phyloP scores from a whole-genome alignment of 305 asterid genomes.

The Fraxinus xanthoxyloides region DNA sequence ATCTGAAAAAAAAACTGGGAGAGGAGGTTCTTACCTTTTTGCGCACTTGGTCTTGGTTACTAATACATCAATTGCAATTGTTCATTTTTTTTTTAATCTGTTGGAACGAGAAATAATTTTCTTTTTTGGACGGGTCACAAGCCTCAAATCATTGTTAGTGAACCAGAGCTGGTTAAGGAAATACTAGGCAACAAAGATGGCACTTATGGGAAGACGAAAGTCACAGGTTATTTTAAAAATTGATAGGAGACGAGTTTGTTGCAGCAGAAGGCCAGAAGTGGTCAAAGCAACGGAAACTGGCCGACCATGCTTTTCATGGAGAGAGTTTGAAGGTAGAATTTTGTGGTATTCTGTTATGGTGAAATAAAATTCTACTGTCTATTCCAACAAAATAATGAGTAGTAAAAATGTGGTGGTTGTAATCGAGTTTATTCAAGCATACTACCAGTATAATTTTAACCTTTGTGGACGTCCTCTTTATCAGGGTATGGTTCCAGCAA shows the following conservation, averaged over 20 bases:
- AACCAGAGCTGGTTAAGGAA: conserved; percentile 49
- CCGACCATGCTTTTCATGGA: conserved; percentile 55
- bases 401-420: too few species aligned
- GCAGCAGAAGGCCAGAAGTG: conserved; percentile 46
- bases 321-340: conserved; percentile 44
- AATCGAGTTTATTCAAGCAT: too few species aligned
- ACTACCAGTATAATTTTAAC: neutral
- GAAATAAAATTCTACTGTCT: too few species aligned
- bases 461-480: neutral
- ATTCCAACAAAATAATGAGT: too few species aligned
- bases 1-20: too few species aligned
- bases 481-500: conserved; percentile 55
- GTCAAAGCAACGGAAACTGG: conserved; percentile 46
- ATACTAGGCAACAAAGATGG: conserved; percentile 38
- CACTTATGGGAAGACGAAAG: conserved; percentile 23
- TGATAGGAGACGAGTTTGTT: conserved; percentile 46
- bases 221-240: conserved; percentile 20
- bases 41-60: neutral
- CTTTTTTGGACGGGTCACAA: conserved; percentile 41
- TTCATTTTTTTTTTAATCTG: neutral
- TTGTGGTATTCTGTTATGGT: neutral
- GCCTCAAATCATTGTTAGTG: conserved; percentile 50
- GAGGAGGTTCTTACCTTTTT: too few species aligned
- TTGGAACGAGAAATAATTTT: conserved; percentile 43
- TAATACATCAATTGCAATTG: neutral